Evolutionary conservation across 1,139 yeast species (phyloP), one percentile per base, ranked within the genome.

Genomic region (Hyphopichia fennica): DNA sequence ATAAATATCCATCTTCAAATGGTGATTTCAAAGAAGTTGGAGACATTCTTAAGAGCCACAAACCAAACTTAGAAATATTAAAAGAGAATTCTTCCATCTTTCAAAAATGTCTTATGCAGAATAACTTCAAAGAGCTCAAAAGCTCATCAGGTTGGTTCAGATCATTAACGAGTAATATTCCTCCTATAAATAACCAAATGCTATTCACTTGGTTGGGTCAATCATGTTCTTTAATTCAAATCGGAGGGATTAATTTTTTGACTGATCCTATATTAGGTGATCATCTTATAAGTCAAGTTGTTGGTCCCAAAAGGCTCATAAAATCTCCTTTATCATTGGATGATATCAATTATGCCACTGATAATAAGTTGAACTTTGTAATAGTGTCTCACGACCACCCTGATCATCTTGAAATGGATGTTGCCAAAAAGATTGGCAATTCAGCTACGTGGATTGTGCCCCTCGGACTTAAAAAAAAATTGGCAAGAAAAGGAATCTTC

Each of bases 361-460:
- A 68, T 42, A 54, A 62, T 41, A 65, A 69, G 15, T 79, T 93
- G 1, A 82, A 89, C 51, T 77, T 84, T 43, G 83, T 89, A 2
- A 59, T 91, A 27, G 96, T 91, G 0, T 86, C 96, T 1, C 98
- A 91, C 61, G 95, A 91, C 58, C 98, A 91, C 56, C 98, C 97
- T 1, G 98, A 91, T 60, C 98, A 91, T 65, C 65, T 91, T 38
- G 97, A 91, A 55, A 69, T 79, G 47, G 78, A 72, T 35, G 67
- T 86, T 14, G 77, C 82, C 15, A 68, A 69, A 31, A 61, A 75
- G 40, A 77, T 90, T 45, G 86, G 89, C 10, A 79, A 82, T 50
- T 53, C 66, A 5, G 70, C 82, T 4, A 72, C 79, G 9, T 91
- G 98, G 98, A 75, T 91, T 13, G 96, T 90, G 0, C 98, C 98